Percentiles rank a stretch among this genome's conserved stretches.
phyloP scores from a whole-genome alignment of 108 stramenopile species.

The Discostella stelligeroides region DNA sequence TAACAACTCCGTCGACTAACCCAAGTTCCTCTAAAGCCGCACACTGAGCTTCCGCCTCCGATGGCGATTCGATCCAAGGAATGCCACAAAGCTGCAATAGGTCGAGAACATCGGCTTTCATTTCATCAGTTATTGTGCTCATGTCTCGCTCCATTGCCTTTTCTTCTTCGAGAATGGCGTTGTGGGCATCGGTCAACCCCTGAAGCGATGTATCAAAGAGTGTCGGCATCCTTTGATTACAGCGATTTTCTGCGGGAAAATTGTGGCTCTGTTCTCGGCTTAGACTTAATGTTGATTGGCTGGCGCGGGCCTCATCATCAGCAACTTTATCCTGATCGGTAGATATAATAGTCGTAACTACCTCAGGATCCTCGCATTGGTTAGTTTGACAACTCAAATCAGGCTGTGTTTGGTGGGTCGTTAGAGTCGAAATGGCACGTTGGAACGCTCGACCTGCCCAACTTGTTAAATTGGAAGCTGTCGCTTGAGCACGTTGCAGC shows the following conservation, averaged over 20 bases:
- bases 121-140: constrained; percentile 92
- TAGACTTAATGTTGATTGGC: background rate
- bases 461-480: constrained; percentile 80
- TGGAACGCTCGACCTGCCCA: constrained; percentile 95
- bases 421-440: constrained; percentile 78
- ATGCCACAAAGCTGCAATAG: constrained; percentile 92
- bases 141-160: constrained; percentile 73
- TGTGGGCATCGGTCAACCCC: constrained; percentile 42
- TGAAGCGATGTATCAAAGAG: constrained; percentile 50
- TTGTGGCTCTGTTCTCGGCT: background rate
- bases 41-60: constrained; percentile 98
- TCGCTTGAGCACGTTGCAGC: constrained; percentile 77
- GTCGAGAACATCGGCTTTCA: constrained; percentile 89
- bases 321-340: constrained; percentile 23
- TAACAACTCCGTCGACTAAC: constrained; percentile 96
- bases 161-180: constrained; percentile 45
- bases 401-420: constrained; percentile 47
- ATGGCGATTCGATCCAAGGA: constrained; percentile 95
- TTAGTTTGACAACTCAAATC: constrained; percentile 10
- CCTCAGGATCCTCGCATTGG: constrained; percentile 1
- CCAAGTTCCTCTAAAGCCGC: constrained; percentile 85
- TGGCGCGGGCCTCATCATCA: constrained; percentile 8
- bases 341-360: constrained; percentile 18
- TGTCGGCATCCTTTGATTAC: constrained; percentile 12
- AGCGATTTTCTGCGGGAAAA: constrained; percentile 16